These are phyloP conservation scores for Thyridium curvatum DNA, from an alignment of 2,329 filamentous ascomycete genomes.

Conservation along the genomic window DNA sequence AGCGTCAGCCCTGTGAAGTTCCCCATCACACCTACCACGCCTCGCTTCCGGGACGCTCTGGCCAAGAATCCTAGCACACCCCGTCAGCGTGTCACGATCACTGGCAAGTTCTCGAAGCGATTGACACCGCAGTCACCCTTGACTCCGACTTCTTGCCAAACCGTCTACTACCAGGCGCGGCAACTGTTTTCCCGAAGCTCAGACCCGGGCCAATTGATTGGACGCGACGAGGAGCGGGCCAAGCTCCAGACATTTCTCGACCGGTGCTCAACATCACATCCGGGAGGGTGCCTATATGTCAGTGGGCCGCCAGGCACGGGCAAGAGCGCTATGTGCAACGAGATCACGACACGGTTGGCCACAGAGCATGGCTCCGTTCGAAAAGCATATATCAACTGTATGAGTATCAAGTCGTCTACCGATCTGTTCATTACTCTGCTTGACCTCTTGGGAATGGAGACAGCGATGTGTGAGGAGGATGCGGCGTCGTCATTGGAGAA, in stretches of 20 bases:
- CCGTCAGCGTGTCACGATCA: constrained; percentile 73
- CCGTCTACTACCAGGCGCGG: constrained; percentile 80
- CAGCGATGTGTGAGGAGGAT: constrained; percentile 56
- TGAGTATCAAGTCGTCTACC: constrained; percentile 84
- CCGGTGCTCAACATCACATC: constrained; percentile 50
- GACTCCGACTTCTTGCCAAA: constrained; percentile 62
- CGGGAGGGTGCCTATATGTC: constrained; percentile 83
- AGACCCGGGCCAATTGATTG: constrained; percentile 68
- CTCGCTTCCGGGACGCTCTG: constrained; percentile 74
- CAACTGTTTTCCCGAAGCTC: constrained; percentile 81
- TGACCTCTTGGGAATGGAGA: constrained; percentile 54
- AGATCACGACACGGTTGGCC: constrained; percentile 60
- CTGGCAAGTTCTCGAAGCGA: constrained; percentile 69
- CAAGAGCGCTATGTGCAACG: constrained; percentile 88
- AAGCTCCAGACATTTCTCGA: constrained; percentile 66
- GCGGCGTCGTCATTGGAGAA: constrained; percentile 62
- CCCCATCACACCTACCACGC: constrained; percentile 64
- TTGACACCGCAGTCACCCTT: constrained; percentile 70
- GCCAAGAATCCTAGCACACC: constrained; percentile 70
- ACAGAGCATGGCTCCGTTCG: constrained; percentile 46
- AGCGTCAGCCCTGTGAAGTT: constrained; percentile 24
- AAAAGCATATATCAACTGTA: constrained; percentile 86
- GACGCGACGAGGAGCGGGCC: constrained; percentile 62
- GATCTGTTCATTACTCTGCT: constrained; percentile 79
- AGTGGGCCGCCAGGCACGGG: constrained; percentile 94